Percentiles rank a stretch among this genome's conserved stretches.
phyloP scores from a whole-genome alignment of 495 filamentous ascomycete genomes.

The Hypoxylon intermedium region DNA sequence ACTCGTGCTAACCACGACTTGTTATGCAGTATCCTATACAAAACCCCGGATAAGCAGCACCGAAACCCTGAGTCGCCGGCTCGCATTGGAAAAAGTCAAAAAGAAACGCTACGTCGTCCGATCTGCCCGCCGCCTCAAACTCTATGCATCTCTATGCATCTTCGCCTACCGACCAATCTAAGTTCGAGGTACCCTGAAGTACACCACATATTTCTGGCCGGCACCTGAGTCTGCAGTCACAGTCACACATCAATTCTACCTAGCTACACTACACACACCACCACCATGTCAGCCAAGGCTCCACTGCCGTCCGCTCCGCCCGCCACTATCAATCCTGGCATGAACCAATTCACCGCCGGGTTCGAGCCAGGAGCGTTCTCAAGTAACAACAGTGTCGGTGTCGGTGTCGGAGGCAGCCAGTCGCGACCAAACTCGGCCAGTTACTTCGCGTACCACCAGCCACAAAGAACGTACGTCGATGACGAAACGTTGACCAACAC shows the following conservation, averaged over 20 bases:
- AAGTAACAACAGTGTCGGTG: slow-evolving; percentile 15
- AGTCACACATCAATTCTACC: slow-evolving; percentile 31
- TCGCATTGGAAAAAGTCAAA: slow-evolving; percentile 4
- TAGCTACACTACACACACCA: too few species aligned
- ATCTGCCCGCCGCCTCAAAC: slow-evolving; percentile 10
- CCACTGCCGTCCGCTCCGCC: slow-evolving; percentile 20
- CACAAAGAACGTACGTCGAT: slow-evolving; percentile 39
- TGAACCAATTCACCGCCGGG: slow-evolving; percentile 30
- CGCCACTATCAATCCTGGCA: slow-evolving; percentile 27
- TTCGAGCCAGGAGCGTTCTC: slow-evolving; percentile 23
- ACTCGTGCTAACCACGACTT: slow-evolving; percentile 10
- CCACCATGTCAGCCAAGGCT: slow-evolving; percentile 31
- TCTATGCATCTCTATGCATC: slow-evolving; percentile 20
- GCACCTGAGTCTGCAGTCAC: slow-evolving; percentile 6
- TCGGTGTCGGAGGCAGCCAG: slow-evolving; percentile 13
- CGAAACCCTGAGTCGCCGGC: neutral
- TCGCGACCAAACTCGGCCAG: slow-evolving; percentile 30
- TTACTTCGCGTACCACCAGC: slow-evolving; percentile 37
- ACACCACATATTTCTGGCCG: slow-evolving; percentile 13
- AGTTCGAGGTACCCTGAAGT: neutral
- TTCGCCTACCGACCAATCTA: slow-evolving; percentile 13
- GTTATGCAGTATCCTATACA: slow-evolving; percentile 6
- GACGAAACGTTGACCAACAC: slow-evolving; percentile 53
- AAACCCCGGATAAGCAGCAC: neutral
- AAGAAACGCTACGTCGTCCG: neutral